Percentiles rank a stretch among this genome's conserved stretches.
Evolutionary conservation across 2,329 filamentous ascomycete species (phyloP).

Genomic region (Trichoderma sp.): DNA sequence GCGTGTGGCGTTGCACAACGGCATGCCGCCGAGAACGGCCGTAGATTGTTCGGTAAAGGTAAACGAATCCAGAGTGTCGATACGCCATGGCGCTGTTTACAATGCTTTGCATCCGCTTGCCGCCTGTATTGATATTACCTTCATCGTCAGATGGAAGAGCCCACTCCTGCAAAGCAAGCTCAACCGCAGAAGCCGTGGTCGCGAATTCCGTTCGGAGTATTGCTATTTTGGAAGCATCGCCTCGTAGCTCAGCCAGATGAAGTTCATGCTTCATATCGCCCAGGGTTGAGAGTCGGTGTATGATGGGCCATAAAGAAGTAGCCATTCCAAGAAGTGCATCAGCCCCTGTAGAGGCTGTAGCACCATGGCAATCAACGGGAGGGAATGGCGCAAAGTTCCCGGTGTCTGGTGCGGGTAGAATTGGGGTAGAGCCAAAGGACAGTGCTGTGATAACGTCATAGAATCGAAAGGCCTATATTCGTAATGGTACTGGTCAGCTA

Average conservation of each 20-base stretch:
- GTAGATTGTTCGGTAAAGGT: slow-evolving; percentile 60
- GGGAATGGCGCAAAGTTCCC: slow-evolving; percentile 53
- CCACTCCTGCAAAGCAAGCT: slow-evolving; percentile 60
- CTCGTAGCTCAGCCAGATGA: slow-evolving; percentile 48
- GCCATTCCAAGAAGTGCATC: slow-evolving; percentile 65
- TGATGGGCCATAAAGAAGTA: slow-evolving; percentile 65
- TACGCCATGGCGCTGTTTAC: slow-evolving; percentile 64
- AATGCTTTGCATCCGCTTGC: slow-evolving; percentile 53
- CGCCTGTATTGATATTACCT: slow-evolving; percentile 33
- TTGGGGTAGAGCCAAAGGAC: slow-evolving; percentile 61
- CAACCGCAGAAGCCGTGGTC: slow-evolving; percentile 57
- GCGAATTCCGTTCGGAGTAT: slow-evolving; percentile 56
- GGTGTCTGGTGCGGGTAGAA: slow-evolving; percentile 54
- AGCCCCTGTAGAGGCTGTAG: slow-evolving; percentile 54
- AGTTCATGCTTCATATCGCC: slow-evolving; percentile 57
- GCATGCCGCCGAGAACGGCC: slow-evolving; percentile 51
- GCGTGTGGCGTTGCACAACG: slow-evolving; percentile 58
- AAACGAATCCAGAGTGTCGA: slow-evolving; percentile 61
- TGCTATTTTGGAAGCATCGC: slow-evolving; percentile 50
- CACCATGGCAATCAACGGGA: slow-evolving; percentile 49
- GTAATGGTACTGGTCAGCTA: slow-evolving; percentile 33
- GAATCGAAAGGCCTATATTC: slow-evolving; percentile 61
- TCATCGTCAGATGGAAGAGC: slow-evolving; percentile 48
- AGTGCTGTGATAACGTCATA: slow-evolving; percentile 68
- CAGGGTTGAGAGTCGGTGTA: slow-evolving; percentile 63